Evolutionary conservation across 352 stramenopile species (phyloP).

Genomic region (Pythium rhizo-oryzae): DNA sequence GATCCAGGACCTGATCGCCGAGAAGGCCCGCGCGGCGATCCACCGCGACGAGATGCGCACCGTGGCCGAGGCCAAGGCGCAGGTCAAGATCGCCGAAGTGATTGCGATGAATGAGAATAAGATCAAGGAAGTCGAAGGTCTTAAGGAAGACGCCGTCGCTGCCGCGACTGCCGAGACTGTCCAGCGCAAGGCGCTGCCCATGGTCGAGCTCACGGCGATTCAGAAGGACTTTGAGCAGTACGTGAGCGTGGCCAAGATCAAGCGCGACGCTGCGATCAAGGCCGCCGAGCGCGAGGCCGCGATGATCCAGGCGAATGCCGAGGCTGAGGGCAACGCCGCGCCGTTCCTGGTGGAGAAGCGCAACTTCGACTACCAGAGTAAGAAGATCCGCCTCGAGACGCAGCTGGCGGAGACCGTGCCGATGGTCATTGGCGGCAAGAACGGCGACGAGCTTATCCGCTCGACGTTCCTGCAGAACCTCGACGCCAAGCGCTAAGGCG

Average conservation of each 20-base stretch:
- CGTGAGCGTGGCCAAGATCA: slow-evolving; percentile 62
- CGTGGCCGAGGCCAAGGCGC: slow-evolving; percentile 68
- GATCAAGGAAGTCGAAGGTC: slow-evolving; percentile 65
- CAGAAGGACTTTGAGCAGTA: slow-evolving; percentile 71
- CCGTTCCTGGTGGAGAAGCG: slow-evolving; percentile 75
- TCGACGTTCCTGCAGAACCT: slow-evolving; percentile 56
- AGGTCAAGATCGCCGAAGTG: slow-evolving; percentile 74
- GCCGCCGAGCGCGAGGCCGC: slow-evolving; percentile 60
- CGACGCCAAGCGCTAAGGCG: slow-evolving; percentile 29
- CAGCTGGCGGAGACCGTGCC: slow-evolving; percentile 57
- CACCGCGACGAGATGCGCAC: slow-evolving; percentile 80
- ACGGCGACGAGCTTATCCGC: slow-evolving; percentile 80
- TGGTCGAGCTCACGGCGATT: slow-evolving; percentile 59
- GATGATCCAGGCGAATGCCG: slow-evolving; percentile 53
- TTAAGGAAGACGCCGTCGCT: slow-evolving; percentile 68
- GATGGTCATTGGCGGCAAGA: slow-evolving; percentile 85
- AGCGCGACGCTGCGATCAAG: slow-evolving; percentile 67
- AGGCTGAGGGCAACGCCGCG: slow-evolving; percentile 63
- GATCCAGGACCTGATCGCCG: slow-evolving; percentile 72
- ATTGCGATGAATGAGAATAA: slow-evolving; percentile 60
- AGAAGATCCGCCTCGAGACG: slow-evolving; percentile 68
- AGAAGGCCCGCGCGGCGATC: slow-evolving; percentile 71
- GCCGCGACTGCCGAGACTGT: slow-evolving; percentile 56
- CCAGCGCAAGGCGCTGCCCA: slow-evolving; percentile 58
- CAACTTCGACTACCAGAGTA: slow-evolving; percentile 74